A percentile compares a stretch with the other conserved stretches of the same genome.
Evolutionary conservation across 2,329 filamentous ascomycete genomes (phyloP).

Genomic region (Penicillium expansum): DNA sequence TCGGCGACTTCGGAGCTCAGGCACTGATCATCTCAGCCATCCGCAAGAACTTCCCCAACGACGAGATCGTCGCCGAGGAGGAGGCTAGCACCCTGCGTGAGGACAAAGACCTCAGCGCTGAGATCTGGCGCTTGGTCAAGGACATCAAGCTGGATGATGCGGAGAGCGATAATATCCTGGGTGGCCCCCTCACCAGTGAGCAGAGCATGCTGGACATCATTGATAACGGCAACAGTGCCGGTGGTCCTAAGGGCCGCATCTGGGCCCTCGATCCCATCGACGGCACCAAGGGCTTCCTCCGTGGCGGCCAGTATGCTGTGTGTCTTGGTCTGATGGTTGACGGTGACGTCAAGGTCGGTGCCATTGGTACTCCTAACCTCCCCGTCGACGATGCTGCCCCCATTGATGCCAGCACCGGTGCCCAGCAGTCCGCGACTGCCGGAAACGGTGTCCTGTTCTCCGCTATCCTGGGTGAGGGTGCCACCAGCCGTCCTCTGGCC

Average conservation of each 20-base stretch:
- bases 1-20: conserved; percentile 97
- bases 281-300: conserved; percentile 93
- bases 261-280: conserved; percentile 98
- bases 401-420: conserved; percentile 68
- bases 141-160: conserved; percentile 66
- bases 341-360: conserved; percentile 89
- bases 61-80: conserved; percentile 93
- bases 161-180: conserved; percentile 64
- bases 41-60: conserved; percentile 81
- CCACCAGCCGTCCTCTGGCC: conserved; percentile 74
- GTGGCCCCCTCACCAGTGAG: conserved; percentile 64
- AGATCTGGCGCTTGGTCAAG: conserved; percentile 82
- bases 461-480: conserved; percentile 74
- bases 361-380: conserved; percentile 92
- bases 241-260: conserved; percentile 57
- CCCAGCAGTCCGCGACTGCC: conserved; percentile 68
- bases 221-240: conserved; percentile 51
- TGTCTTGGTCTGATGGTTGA: conserved; percentile 90
- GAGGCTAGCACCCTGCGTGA: conserved; percentile 77
- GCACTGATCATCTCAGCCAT: conserved; percentile 92
- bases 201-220: conserved; percentile 61
- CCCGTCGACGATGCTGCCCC: conserved; percentile 76
- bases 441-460: conserved; percentile 86
- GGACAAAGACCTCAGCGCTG: conserved; percentile 65
- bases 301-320: conserved; percentile 95